Conservation (phyloP, 1,139 yeast genomes). For the Debaryomyces psychrophilus region DNA sequence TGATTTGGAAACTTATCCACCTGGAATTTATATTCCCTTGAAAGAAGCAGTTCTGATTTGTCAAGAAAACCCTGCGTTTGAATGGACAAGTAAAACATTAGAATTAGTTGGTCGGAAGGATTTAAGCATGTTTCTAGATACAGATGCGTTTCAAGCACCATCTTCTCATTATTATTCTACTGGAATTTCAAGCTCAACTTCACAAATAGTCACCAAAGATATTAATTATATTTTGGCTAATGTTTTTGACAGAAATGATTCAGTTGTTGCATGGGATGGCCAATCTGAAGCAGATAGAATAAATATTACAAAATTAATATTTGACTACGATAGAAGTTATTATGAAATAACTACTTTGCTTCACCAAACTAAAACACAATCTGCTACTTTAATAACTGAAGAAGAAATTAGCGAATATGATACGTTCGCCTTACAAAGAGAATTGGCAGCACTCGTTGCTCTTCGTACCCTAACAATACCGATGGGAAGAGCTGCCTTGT, state of each 20-base stretch:
- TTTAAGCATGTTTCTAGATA: constrained; percentile 40
- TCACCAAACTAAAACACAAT: constrained; percentile 70
- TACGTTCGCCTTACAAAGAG: constrained; percentile 59
- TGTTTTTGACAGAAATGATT: constrained; percentile 51
- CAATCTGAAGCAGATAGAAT: constrained; percentile 68
- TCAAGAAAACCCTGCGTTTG: constrained; percentile 57
- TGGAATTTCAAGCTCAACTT: constrained; percentile 11
- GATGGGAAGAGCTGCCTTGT: constrained; percentile 75
- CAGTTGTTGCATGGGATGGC: constrained; percentile 64
- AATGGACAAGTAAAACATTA: constrained; percentile 53
- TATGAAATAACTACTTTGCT: constrained; percentile 73
- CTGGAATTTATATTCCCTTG: constrained; percentile 69
- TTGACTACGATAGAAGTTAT: constrained; percentile 77
- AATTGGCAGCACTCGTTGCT: constrained; percentile 65
- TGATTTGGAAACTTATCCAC: constrained; percentile 71
- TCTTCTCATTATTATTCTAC: constrained; percentile 21
- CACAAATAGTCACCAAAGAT: constrained; percentile 34
- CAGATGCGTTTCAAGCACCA: constrained; percentile 22
- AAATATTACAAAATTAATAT: constrained; percentile 69
- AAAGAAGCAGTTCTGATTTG: constrained; percentile 60
- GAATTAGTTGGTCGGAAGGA: constrained; percentile 72
- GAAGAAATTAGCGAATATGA: constrained; percentile 58
- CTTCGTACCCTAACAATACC: constrained; percentile 77
- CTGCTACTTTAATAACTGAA: constrained; percentile 43
- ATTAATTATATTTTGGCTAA: constrained; percentile 52